Percentiles rank a stretch among this genome's conserved stretches.
phyloP scores from a whole-genome alignment of 768 basidiomycete species.

The Collybiopsis luxurians region DNA sequence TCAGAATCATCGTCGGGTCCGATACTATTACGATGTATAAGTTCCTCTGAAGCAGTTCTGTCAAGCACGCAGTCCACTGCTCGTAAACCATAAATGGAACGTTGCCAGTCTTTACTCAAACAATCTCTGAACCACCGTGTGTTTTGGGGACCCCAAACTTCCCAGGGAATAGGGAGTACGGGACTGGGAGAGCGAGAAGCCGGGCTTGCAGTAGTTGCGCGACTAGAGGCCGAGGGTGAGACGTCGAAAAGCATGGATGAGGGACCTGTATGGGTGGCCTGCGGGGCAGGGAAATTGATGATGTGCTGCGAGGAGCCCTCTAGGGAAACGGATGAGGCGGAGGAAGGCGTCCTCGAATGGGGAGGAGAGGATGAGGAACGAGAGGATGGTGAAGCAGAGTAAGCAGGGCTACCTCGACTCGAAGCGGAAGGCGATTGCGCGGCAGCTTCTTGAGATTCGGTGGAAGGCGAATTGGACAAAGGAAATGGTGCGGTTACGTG shows the following conservation, averaged over 20 bases:
- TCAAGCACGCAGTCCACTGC: slow-evolving; percentile 41
- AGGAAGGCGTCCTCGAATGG: slow-evolving; percentile 1
- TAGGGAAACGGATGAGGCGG: background rate
- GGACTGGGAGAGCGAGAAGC: slow-evolving; percentile 12
- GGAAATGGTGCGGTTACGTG: background rate
- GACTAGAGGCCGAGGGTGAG: slow-evolving; percentile 6
- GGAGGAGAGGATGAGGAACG: slow-evolving; percentile 11
- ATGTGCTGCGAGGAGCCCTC: background rate
- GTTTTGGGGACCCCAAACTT: slow-evolving; percentile 47
- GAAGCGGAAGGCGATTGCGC: background rate
- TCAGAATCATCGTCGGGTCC: background rate
- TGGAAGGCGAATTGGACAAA: background rate
- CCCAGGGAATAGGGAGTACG: slow-evolving; percentile 36
- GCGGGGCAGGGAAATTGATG: background rate
- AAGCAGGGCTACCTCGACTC: background rate
- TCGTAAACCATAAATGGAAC: slow-evolving; percentile 49
- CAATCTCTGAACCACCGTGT: slow-evolving; percentile 55
- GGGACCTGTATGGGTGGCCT: background rate
- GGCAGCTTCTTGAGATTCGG: background rate
- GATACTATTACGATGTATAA: background rate
- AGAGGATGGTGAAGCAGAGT: background rate
- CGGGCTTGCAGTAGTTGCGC: slow-evolving; percentile 16
- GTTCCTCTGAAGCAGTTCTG: slow-evolving; percentile 4
- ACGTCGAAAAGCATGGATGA: slow-evolving; percentile 5
- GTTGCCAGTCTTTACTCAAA: slow-evolving; percentile 53